Percentiles rank a stretch among this genome's conserved stretches.
phyloP scores from a whole-genome alignment of 208 protist genomes.

The Leishmania tarentolae region DNA sequence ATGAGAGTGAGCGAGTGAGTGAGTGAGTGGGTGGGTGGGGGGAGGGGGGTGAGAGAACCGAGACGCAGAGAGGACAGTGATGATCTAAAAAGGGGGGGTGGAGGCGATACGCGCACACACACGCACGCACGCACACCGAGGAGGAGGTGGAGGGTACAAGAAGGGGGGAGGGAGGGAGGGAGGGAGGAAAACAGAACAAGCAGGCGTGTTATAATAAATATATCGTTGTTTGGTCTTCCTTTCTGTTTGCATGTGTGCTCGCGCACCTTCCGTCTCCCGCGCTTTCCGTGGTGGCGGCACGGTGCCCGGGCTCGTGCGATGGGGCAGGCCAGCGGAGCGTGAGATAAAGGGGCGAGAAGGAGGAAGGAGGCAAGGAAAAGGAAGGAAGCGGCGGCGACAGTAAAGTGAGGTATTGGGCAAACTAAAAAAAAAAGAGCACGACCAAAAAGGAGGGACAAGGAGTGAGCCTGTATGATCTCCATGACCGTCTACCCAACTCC shows the following conservation, averaged over 20 bases:
- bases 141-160: background rate
- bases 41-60: too few relatives aligned
- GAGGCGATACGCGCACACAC: background rate
- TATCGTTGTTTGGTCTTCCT: background rate
- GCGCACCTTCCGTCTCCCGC: background rate
- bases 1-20: slow-evolving; percentile 5
- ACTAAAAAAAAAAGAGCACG: too few relatives aligned
- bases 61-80: background rate
- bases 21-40: too few relatives aligned
- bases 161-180: background rate
- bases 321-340: background rate
- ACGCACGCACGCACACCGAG: background rate
- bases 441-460: background rate
- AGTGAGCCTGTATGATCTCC: background rate
- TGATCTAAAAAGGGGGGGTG: background rate
- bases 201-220: background rate
- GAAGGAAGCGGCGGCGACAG: background rate
- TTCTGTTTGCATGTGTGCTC: too few relatives aligned
- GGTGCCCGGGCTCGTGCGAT: background rate
- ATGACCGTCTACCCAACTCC: too few relatives aligned
- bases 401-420: too few relatives aligned
- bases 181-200: background rate
- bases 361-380: background rate
- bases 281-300: background rate
- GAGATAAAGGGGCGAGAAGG: background rate